These are phyloP conservation scores for Penicillium pancosmium DNA, from an alignment of 495 filamentous ascomycete genomes.

Conservation along the genomic window DNA sequence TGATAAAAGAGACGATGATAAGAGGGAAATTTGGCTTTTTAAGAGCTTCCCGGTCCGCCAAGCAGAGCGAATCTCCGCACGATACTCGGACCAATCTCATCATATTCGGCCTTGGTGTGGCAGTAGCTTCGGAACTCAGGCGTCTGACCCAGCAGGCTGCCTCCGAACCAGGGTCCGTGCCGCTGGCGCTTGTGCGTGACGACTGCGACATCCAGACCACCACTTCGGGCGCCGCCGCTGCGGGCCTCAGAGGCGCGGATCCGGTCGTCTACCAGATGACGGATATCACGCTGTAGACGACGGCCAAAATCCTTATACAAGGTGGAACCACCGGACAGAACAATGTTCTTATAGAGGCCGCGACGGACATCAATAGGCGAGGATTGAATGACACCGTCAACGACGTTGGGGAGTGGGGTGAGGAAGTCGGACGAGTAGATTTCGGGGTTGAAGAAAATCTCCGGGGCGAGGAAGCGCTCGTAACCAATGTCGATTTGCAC, in stretches of 20 bases:
- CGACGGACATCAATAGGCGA: constrained; percentile 96
- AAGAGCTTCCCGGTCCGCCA: constrained; percentile 80
- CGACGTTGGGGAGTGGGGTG: constrained; percentile 89
- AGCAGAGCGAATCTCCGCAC: constrained; percentile 93
- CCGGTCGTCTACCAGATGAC: constrained; percentile 88
- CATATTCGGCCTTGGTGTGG: constrained; percentile 96
- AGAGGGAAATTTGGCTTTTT: constrained; percentile 21
- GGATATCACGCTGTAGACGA: constrained; percentile 93
- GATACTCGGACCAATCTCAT: constrained; percentile 93
- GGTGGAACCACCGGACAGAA: constrained; percentile 93
- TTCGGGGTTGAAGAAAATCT: constrained; percentile 99
- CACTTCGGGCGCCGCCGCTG: constrained; percentile 78
- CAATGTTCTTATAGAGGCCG: constrained; percentile 99
- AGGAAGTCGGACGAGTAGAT: constrained; percentile 98
- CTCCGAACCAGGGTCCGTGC: constrained; percentile 98
- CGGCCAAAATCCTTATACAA: constrained; percentile 97
- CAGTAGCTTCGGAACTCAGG: constrained; percentile 99
- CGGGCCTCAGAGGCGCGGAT: constrained; percentile 88
- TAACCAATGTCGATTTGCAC: constrained; percentile 92
- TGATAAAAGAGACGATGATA: constrained; percentile 27
- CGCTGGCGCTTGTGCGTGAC: constrained; percentile 95
- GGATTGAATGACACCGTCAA: constrained; percentile 94
- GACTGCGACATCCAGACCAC: constrained; percentile 92
- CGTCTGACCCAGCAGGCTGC: constrained; percentile 92
- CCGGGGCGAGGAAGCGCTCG: constrained; percentile 95